Evolutionary conservation across 257 asterid genomes (phyloP), one percentile per base, ranked within the genome.

Genomic region (Thymus mandschuricus): DNA sequence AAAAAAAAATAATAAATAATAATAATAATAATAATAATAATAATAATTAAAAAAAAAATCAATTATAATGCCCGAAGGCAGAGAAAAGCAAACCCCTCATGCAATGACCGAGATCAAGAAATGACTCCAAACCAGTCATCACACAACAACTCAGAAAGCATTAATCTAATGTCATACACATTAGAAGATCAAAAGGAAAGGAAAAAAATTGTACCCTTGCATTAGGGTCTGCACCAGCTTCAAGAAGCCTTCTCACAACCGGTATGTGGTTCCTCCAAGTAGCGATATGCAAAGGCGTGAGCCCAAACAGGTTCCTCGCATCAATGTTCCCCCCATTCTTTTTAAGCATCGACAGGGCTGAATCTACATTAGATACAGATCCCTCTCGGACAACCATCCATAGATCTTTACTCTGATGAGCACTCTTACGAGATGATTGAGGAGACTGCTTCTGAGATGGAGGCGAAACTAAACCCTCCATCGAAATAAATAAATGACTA

Each of bases 191-290:
- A 70, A 66, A 64, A 73, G 70, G 60, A 68, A 82, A 69, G 74
- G 41, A 5, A 77, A 45, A 65, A 71, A 83, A 69, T 21, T 82
- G 71, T 83, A 95, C 99, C 98, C 98, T 88, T 51, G 94, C 96
- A 85, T 95, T 86, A 75, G 98, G 96, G 85, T 92, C 99, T 34
- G 98, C 98, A 75, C 99, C 98, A 76, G 97, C 97, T 75, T 86
- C 96, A 81, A 95, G 96, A 63, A 95, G 89, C 84, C 97, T 86
- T 75, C 82, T 89, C 70, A 92, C 88, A 66, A 95, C 79, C 66
- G 97, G 98, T 69, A 81, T 63, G 64, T 95, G 89, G 80, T 95
- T 95, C 84, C 97, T 89, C 99, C 99, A 86, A 60, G 96, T 89
- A 48, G 99, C 98, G 43, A 88, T 85, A 79, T 95, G 99, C 75